Base-by-base conservation (phyloP, 345 rosid species). In the Rhodamnia argentea region DNA sequence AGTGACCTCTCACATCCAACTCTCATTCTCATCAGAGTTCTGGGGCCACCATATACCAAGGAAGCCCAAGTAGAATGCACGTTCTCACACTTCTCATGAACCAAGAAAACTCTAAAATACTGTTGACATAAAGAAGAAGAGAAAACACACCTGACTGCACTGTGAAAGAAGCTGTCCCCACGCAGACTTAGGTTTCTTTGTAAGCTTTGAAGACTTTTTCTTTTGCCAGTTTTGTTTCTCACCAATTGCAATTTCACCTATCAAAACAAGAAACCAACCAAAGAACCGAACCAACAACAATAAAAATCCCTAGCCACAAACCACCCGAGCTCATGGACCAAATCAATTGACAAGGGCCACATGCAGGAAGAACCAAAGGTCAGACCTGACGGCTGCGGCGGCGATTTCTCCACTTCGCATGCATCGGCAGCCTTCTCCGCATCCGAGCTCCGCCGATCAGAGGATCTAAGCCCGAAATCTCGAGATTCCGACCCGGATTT, bases 131-230 rank as follows among this genome's bases (percentile, higher is more conserved):
- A 37, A 18, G 47, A 20, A 47, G 32, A 53, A 22, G 10, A 42
- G 82, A 87, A 59, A 82, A 88, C 88, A 47, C 53, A 94, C 99
- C 98, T 93, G 94, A 64, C 95, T 84, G 86, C 90, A 93, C 94
- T 96, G 97, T 5, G 99, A 96, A 86, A 98, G 96, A 86, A 98
- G 95, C 90, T 94, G 94, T 53, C 93, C 99, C 99, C 99, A 98
- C 24, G 97, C 96, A 88, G 87, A 89, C 86, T 92, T 94, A 37
- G 91, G 87, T 87, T 75, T 87, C 83, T 92, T 93, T 13, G 83
- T 82, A 13, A 89, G 53, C 90, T 91, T 93, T 4, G 86, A 53
- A 20, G 90, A 88, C 90, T 91, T 92, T 90, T 91, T 93, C 59
- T 76, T 52, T 89, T 92, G 91, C 7, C 89, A 83, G 86, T 90